A percentile compares a stretch with the other conserved stretches of the same genome.
phyloP scores from a whole-genome alignment of 1,284 basidiomycete genomes.

The Ceraceosorus guamensis region DNA sequence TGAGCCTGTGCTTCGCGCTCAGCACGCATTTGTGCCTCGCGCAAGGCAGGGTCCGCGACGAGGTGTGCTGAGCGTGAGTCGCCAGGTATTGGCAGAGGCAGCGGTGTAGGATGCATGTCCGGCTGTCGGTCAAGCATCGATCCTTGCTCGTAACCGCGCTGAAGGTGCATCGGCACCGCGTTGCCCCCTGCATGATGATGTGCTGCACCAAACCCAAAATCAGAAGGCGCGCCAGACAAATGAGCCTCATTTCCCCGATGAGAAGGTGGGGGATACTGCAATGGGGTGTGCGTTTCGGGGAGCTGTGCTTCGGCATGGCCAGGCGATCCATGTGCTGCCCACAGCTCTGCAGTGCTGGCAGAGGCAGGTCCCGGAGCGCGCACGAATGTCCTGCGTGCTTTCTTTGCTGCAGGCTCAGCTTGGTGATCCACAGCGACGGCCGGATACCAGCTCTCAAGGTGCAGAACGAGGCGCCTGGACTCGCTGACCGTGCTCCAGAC shows the following conservation, averaged over 20 bases:
- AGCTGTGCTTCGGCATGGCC: neutral
- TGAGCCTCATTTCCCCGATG: neutral
- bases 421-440: conserved; percentile 31
- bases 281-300: neutral
- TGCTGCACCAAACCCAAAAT: neutral
- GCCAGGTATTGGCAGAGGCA: neutral
- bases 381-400: conserved; percentile 1
- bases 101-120: neutral
- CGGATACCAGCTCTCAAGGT: conserved; percentile 41
- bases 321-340: too few species aligned
- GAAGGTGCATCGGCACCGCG: too few species aligned
- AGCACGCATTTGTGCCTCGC: conserved; percentile 3
- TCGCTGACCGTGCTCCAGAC: conserved; percentile 21
- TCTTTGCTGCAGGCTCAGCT: conserved; percentile 8
- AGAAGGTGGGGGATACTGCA: neutral
- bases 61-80: too few species aligned
- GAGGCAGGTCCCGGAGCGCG: neutral
- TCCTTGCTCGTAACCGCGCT: too few species aligned
- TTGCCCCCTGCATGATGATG: too few species aligned
- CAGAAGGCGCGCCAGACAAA: neutral
- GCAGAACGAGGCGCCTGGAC: conserved; percentile 35
- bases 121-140: too few species aligned
- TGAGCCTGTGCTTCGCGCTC: neutral
- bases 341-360: neutral
- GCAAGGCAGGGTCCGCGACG: neutral